Base-by-base conservation (phyloP, 495 filamentous ascomycete genomes). In the Tuber microsphaerosporum region DNA sequence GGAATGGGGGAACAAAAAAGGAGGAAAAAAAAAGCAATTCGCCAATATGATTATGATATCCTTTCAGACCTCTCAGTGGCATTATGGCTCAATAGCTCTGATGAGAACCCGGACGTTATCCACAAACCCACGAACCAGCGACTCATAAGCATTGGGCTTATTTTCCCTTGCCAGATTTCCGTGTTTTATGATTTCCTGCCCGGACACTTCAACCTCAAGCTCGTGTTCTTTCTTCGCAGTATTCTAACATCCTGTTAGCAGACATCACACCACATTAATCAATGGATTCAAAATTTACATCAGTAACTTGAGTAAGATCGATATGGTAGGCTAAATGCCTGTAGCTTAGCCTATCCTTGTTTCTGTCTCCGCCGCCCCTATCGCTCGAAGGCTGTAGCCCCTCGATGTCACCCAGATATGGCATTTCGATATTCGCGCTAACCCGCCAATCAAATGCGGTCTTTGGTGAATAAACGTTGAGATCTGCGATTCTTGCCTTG, bases 261-360 rank as follows among this genome's bases (percentile, higher is more conserved):
- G 22, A 51, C 37, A 16, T 73, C 69, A 68, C 56, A 44, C 14
- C 14, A 34, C 10, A 46, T 37, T 22, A 48, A 72, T 26, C 71
- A 34, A 70, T 70, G 34, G 51, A 31, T 69, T 26, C 31, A 73
- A 72, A 73, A 87, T 88, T 85, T 85, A 92, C 90, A 74, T 89
- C 87, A 16, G 89, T 91, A 19, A 97, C 94, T 82, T 97, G 93
- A 0, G 94, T 97, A 51, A 97, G 84, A 85, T 97, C 94, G 79
- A 97, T 87, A 79, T 94, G 92, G 82, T 95, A 97, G 34, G 87
- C 89, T 69, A 91, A 85, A 82, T 97, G 94, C 31, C 87, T 89
- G 85, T 97, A 97, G 83, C 92, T 94, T 84, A 97, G 85, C 42
- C 94, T 87, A 85, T 97, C 93, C 84, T 97, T 97, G 74, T 88